Evolutionary conservation across 371 early-diverging fungal genomes (phyloP).

Genomic region (Thermomucor indicae-seudaticae): DNA sequence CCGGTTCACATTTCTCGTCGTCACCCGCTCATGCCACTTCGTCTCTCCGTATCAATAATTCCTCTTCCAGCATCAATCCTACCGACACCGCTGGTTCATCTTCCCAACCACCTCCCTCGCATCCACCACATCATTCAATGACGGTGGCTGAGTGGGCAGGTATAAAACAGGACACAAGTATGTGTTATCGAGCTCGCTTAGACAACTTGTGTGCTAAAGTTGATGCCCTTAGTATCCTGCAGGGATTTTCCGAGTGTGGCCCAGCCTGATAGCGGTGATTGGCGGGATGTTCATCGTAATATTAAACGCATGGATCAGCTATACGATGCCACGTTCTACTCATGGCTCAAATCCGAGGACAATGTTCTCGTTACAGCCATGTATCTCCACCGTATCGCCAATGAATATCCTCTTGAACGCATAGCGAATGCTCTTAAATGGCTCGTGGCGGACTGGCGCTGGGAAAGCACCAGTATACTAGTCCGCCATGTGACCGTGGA

Average conservation of each 20-base stretch:
- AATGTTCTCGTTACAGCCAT: slow-evolving; percentile 69
- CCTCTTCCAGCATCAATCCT: slow-evolving; percentile 10
- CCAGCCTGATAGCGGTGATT: slow-evolving; percentile 16
- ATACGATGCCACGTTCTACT: slow-evolving; percentile 71
- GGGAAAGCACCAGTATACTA: slow-evolving; percentile 60
- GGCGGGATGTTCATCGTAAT: slow-evolving; percentile 68
- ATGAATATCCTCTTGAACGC: slow-evolving; percentile 66
- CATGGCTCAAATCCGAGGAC: slow-evolving; percentile 71
- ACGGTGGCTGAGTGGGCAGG: slow-evolving; percentile 38
- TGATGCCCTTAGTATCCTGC: too few relatives aligned
- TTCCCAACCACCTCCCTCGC: slow-evolving; percentile 26
- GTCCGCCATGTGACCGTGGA: slow-evolving; percentile 65
- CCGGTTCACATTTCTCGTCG: too few relatives aligned
- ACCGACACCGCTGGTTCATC: slow-evolving; percentile 23
- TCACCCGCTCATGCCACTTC: too few relatives aligned
- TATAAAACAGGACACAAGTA: slow-evolving; percentile 11
- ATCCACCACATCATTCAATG: slow-evolving; percentile 23
- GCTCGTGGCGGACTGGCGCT: slow-evolving; percentile 68
- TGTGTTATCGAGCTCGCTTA: background rate
- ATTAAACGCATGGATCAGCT: slow-evolving; percentile 69
- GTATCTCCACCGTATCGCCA: slow-evolving; percentile 70
- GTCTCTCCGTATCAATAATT: background rate
- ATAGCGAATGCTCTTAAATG: slow-evolving; percentile 69
- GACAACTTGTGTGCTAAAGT: too few relatives aligned
- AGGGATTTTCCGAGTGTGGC: background rate